A percentile compares a stretch with the other conserved stretches of the same genome.
Conservation (phyloP, 331 rosid species). For the Prunus yedoensis region DNA sequence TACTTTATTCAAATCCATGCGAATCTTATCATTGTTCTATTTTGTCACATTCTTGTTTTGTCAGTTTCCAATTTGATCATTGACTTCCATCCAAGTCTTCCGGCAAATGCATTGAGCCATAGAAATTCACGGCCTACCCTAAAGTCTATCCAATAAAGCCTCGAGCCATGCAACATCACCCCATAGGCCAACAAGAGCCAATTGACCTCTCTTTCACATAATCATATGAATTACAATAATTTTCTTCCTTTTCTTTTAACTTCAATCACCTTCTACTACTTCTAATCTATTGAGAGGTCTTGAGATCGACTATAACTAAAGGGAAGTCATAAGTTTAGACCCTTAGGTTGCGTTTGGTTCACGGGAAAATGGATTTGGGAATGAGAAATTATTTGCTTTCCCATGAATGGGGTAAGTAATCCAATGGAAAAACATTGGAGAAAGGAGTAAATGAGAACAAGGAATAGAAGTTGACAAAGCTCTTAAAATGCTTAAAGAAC, state of each 20-base stretch:
- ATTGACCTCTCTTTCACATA: not conserved
- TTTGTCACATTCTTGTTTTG: conserved; percentile 15
- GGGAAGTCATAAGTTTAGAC: not conserved
- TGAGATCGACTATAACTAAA: not conserved
- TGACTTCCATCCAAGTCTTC: conserved; percentile 14
- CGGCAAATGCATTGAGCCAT: conserved; percentile 3
- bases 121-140: not conserved
- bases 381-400: no score
- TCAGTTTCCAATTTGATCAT: not conserved
- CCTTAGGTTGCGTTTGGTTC: no score
- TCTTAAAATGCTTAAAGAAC: not conserved
- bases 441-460: not conserved
- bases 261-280: not conserved
- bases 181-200: conserved; percentile 4
- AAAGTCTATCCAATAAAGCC: not conserved
- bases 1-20: conserved; percentile 7
- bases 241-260: not conserved
- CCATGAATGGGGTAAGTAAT: not conserved
- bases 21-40: conserved; percentile 18
- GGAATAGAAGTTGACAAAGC: not conserved
- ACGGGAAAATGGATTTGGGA: no score
- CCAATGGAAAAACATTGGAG: not conserved
- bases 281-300: not conserved
- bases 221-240: not conserved
- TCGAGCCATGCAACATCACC: conserved; percentile 10